Conservation (phyloP, 306 rosid genomes). For the Casuarina cunninghamiana region DNA sequence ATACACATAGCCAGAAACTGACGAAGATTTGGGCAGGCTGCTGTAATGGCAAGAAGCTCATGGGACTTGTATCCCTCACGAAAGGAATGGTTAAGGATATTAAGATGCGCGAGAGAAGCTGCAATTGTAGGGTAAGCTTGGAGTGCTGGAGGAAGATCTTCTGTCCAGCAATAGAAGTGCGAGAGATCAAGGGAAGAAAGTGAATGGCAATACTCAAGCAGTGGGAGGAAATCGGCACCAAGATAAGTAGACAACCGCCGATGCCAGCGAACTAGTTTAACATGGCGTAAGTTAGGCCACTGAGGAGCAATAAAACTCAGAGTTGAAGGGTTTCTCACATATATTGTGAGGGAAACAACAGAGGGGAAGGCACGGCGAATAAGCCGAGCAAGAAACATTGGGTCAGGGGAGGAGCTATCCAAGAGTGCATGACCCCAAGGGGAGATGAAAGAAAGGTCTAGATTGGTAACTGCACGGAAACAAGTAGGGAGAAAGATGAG, state of each 20-base stretch:
- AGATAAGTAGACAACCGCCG: neutral
- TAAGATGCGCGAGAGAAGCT: neutral
- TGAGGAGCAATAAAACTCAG: conserved; percentile 12
- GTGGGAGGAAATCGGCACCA: conserved; percentile 7
- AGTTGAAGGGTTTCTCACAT: neutral
- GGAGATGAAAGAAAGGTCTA: conserved; percentile 15
- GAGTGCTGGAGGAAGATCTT: conserved; percentile 13
- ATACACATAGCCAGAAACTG: conserved; percentile 4
- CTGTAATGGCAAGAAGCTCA: conserved; percentile 15
- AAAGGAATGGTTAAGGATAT: neutral
- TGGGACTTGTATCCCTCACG: conserved; percentile 6
- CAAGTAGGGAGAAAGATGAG: conserved; percentile 3
- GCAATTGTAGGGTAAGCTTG: conserved; percentile 3
- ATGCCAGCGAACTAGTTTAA: conserved; percentile 16
- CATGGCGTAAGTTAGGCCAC: conserved; percentile 14
- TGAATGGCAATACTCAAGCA: conserved; percentile 1
- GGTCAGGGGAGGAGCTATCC: neutral
- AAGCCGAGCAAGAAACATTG: neutral
- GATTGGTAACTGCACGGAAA: conserved; percentile 7
- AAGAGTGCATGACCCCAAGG: conserved; percentile 21
- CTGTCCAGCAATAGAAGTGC: conserved; percentile 17
- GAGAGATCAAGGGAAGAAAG: conserved; percentile 22
- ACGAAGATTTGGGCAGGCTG: conserved; percentile 12
- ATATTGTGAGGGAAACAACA: neutral
- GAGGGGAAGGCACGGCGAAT: conserved; percentile 11